A percentile compares a stretch with the other conserved stretches of the same genome.
Conservation (phyloP, 257 asterid species). For the Salvia splendens region DNA sequence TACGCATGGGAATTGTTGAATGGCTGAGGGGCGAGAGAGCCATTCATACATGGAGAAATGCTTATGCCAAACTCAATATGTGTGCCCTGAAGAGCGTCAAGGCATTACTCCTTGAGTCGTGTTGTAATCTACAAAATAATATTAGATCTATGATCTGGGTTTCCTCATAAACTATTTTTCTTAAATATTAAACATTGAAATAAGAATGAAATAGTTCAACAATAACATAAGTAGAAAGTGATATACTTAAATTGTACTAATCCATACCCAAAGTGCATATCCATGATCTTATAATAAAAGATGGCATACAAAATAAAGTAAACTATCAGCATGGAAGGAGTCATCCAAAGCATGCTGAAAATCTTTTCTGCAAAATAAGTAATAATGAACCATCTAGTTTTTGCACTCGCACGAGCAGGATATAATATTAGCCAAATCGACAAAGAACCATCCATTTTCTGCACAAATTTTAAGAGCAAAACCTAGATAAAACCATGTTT, state of each 20-base stretch:
- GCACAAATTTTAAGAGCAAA: too few relatives aligned
- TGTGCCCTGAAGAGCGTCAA: too few relatives aligned
- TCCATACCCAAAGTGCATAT: neutral
- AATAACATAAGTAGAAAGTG: neutral
- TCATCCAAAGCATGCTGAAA: conserved; percentile 4
- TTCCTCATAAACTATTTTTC: too few relatives aligned
- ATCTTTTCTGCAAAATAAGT: neutral
- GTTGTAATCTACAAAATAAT: too few relatives aligned
- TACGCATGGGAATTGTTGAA: too few relatives aligned
- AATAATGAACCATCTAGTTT: neutral
- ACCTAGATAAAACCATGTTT: neutral
- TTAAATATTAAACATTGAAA: too few relatives aligned
- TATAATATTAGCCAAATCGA: neutral
- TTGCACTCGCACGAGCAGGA: neutral
- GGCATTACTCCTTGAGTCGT: too few relatives aligned
- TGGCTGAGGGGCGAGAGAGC: too few relatives aligned
- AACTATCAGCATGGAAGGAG: neutral
- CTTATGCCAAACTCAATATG: too few relatives aligned
- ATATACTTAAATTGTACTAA: neutral
- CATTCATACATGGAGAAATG: too few relatives aligned
- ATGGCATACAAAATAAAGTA: neutral
- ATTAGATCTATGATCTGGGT: too few relatives aligned
- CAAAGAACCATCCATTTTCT: neutral
- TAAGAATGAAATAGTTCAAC: neutral
- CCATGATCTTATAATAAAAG: neutral